Evolutionary conservation across 805 yeast species (phyloP), one percentile per base, ranked within the genome.

Genomic region (Starmera pachycereana): DNA sequence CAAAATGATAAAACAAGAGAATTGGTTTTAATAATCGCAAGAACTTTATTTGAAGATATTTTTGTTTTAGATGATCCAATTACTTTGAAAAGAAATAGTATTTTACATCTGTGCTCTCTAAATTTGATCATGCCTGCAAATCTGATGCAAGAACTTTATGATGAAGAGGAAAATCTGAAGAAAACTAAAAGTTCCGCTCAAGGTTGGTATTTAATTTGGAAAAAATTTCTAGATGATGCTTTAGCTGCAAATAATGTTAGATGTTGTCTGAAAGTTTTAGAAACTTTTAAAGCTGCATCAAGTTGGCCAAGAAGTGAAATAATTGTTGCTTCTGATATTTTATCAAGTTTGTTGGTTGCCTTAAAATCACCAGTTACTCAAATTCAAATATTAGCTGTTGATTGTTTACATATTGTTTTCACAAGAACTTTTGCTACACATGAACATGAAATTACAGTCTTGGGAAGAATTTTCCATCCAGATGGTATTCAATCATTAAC

Each of bases 31-130:
- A 76, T 83, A 36, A 82, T 92, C 6, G 74, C 86, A 48, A 68
- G 96, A 53, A 87, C 94, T 4, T 61, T 92, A 13, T 92, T 90
- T 55, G 99, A 92, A 61, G 99, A 92, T 56, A 76, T 92, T 10
- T 92, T 87, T 55, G 66, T 94, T 38, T 68, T 92, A 37, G 97
- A 92, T 49, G 99, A 92, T 56, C 82, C 96, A 19, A 74, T 87
- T 16, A 96, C 96, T 2, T 69, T 89, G 29, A 81, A 78, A 48
- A 71, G 97, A 52, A 75, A 81, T 41, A 71, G 76, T n/a, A 72
- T 83, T 1, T 69, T 90, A 32, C 81, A 82, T 38, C 87, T 95
- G 29, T 71, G 87, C 37, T 81, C 95, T 56, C 84, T 90, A 6
- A 85, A 88, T 59, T 74, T 89, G 14, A 78, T 87, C 8, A 77